A percentile compares a stretch with the other conserved stretches of the same genome.
Conservation (phyloP, 2,329 filamentous ascomycete genomes). For the Fusarium sp. region DNA sequence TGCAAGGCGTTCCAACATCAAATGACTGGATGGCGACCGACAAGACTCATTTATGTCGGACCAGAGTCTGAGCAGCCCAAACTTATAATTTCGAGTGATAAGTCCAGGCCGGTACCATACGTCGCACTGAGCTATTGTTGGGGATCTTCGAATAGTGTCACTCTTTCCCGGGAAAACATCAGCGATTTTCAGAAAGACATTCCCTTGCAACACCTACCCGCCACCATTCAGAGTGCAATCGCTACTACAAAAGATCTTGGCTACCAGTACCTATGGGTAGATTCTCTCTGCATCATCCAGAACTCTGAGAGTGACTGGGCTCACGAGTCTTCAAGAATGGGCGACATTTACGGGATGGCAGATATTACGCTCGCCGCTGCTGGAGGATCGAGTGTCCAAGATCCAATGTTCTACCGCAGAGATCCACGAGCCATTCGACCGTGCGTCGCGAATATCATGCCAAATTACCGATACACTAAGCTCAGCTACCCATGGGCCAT, state of each 20-base stretch:
- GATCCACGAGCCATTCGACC: constrained; percentile 1
- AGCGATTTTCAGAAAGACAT: background rate
- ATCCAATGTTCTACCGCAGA: background rate
- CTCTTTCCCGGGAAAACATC: background rate
- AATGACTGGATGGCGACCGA: background rate
- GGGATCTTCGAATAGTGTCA: background rate
- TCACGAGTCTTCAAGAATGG: background rate
- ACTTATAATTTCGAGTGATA: background rate
- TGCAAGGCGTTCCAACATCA: background rate
- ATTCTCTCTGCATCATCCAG: constrained; percentile 7
- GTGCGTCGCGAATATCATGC: background rate
- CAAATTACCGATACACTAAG: background rate
- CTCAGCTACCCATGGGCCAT: constrained; percentile 13
- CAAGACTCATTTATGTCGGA: background rate
- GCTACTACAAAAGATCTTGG: background rate
- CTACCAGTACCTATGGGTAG: constrained; percentile 6
- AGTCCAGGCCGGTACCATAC: accelerated
- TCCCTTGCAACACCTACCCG: accelerated
- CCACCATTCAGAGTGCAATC: background rate
- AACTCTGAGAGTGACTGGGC: background rate
- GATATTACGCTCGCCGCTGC: background rate
- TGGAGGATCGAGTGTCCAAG: background rate
- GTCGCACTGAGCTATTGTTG: constrained; percentile 7
- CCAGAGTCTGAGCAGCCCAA: background rate
- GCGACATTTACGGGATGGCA: background rate